Percentiles rank a stretch among this genome's conserved stretches.
Conservation (phyloP, 345 rosid species). For the Kernera saxatilis region DNA sequence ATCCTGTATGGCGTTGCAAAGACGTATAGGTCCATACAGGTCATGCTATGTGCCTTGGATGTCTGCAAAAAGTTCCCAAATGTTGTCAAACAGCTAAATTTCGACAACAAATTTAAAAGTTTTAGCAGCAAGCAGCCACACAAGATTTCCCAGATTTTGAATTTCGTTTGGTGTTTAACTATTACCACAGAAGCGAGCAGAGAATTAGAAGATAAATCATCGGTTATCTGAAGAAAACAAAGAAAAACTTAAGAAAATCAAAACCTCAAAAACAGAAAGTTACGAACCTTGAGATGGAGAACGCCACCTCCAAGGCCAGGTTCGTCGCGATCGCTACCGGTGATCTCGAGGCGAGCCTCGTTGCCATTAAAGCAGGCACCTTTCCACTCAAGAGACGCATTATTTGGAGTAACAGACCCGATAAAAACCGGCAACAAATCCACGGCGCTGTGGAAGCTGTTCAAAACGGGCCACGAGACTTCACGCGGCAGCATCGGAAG, state of each 20-base stretch:
- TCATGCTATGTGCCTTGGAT: conserved; percentile 83
- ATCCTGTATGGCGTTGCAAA: conserved; percentile 95
- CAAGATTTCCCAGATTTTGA: neutral
- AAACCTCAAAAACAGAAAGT: neutral
- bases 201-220: too few relatives aligned
- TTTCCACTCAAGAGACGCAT: conserved; percentile 68
- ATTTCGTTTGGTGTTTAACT: neutral
- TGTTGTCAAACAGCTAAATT: neutral
- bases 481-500: conserved; percentile 83
- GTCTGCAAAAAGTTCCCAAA: conserved; percentile 44
- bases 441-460: conserved; percentile 76
- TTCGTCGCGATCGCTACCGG: conserved; percentile 46
- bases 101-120: neutral
- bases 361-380: conserved; percentile 89
- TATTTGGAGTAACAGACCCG: conserved; percentile 63
- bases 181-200: neutral
- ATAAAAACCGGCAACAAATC: conserved; percentile 82
- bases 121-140: neutral
- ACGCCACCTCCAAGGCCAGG: conserved; percentile 80
- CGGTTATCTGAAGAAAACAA: too few relatives aligned
- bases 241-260: neutral
- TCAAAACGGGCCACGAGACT: conserved; percentile 90
- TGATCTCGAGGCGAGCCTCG: conserved; percentile 70
- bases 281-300: conserved; percentile 62
- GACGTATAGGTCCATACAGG: conserved; percentile 95